Evolutionary conservation across 257 asterid genomes (phyloP), one percentile per base, ranked within the genome.

Genomic region (Forsythia suspensa): DNA sequence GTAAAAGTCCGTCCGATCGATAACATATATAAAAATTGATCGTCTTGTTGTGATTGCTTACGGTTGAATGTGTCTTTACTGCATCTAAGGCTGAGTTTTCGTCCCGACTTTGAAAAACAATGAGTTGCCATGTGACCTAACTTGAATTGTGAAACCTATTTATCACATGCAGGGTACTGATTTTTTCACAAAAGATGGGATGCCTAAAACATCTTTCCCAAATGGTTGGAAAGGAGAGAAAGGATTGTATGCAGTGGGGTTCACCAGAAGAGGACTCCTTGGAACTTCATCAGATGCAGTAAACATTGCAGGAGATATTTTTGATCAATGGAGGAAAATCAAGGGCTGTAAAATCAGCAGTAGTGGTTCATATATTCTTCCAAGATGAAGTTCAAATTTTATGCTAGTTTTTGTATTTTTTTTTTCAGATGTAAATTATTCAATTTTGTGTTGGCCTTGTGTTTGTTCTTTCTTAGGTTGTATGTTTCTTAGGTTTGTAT

Each of bases 211-310:
- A 18, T 89, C 91, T 38, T 95, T 95, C 88, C 99, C 99, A 6
- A 77, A 91, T 81, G 92, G 97, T 24, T 95, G 99, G 99, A 95
- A 90, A 82, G 99, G 98, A 0, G 94, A 82, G 72, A 88, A 88
- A 0, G 99, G 99, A 72, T 83, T 95, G 82, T 92, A 93, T 79
- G 88, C 89, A 55, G 99, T 89, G 1, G 99, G 99, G 77, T 95
- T 95, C 89, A 92, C 99, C 15, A 85, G 90, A 84, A 87, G 95
- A 81, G 99, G 99, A 0, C 90, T 95, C 2, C 94, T 90, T 3
- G 99, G 99, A 18, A 87, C 96, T 3, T 83, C 96, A 70, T 85
- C 89, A 0, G 99, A 95, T 36, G 98, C 99, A 34, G 72, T 83
- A 3, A 91, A 91, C 59, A 90, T 92, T 63, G 93, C 97, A 0